Percentiles rank a stretch among this genome's conserved stretches.
phyloP scores from a whole-genome alignment of 345 rosid genomes.

The Populus deltoides region DNA sequence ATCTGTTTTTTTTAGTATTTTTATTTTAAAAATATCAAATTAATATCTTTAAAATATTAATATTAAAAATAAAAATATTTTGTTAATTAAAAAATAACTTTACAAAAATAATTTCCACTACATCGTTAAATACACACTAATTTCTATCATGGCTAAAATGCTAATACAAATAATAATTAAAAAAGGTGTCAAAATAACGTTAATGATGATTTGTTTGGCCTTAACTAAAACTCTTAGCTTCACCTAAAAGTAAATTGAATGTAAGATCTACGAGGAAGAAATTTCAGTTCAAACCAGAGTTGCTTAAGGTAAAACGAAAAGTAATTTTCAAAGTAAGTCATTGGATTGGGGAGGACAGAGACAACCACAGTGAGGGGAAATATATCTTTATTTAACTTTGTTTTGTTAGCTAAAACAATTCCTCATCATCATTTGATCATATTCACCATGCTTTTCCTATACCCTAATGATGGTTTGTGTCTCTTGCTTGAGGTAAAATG shows the following conservation, averaged over 20 bases:
- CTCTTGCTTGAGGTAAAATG: background rate
- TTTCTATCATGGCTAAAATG: background rate
- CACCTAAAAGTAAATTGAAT: background rate
- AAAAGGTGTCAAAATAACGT: background rate
- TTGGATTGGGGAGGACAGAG: background rate
- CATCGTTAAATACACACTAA: no score
- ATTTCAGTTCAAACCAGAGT: background rate
- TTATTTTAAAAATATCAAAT: no score
- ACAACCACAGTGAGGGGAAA: no score
- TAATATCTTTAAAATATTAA: no score
- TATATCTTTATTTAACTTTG: no score
- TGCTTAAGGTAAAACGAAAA: background rate
- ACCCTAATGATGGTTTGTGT: background rate
- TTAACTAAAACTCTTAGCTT: background rate
- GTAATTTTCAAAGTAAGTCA: background rate
- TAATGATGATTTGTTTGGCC: background rate
- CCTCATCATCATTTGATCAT: background rate
- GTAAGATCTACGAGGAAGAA: no score
- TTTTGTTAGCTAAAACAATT: no score
- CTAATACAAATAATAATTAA: accelerated
- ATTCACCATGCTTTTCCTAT: no score
- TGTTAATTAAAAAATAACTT: no score
- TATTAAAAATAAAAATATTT: no score
- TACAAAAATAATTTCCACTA: no score
- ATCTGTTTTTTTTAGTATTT: no score